phyloP scores from a whole-genome alignment of 345 rosid species.

The Aethionema arabicum region DNA sequence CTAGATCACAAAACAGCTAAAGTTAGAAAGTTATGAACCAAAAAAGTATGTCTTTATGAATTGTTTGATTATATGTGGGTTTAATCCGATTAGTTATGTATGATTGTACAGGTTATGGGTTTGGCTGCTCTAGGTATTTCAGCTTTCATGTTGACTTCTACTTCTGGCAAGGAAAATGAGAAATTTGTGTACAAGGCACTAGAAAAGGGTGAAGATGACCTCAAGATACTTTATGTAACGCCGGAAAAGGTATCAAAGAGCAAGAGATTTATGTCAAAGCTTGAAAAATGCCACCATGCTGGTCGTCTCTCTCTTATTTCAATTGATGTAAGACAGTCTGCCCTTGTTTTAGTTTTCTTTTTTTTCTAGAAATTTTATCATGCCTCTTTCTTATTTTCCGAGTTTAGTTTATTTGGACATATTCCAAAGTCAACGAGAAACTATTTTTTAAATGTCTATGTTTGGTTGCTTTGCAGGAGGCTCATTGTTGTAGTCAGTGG shows the following conservation, averaged over 20 bases:
- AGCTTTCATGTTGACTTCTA: conserved; percentile 82
- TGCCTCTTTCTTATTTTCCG: background rate
- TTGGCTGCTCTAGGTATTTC: conserved; percentile 82
- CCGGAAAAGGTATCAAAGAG: conserved; percentile 97
- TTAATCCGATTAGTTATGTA: background rate
- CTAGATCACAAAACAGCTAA: background rate
- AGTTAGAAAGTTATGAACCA: background rate
- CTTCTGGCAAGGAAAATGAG: conserved; percentile 82
- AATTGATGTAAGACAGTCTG: conserved; percentile 64
- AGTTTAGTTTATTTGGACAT: background rate
- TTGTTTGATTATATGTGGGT: conserved; percentile 6
- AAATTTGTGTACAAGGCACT: conserved; percentile 87
- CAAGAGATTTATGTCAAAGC: conserved; percentile 98
- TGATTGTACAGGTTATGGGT: conserved; percentile 74
- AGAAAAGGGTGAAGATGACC: conserved; percentile 83
- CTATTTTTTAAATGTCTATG: background rate
- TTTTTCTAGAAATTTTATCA: background rate
- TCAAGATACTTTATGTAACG: conserved; percentile 83
- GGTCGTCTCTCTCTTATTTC: conserved; percentile 81
- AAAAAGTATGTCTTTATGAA: background rate
- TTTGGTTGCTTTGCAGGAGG: conserved; percentile 68
- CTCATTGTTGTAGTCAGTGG: conserved; percentile 99
- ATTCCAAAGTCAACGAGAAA: background rate
- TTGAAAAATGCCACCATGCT: conserved; percentile 77
- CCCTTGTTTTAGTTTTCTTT: conserved; percentile 8